A percentile compares a stretch with the other conserved stretches of the same genome.
These are phyloP conservation scores for Actinomortierella wolfii DNA, from an alignment of 371 early-diverging fungal genomes.

Conservation along the genomic window DNA sequence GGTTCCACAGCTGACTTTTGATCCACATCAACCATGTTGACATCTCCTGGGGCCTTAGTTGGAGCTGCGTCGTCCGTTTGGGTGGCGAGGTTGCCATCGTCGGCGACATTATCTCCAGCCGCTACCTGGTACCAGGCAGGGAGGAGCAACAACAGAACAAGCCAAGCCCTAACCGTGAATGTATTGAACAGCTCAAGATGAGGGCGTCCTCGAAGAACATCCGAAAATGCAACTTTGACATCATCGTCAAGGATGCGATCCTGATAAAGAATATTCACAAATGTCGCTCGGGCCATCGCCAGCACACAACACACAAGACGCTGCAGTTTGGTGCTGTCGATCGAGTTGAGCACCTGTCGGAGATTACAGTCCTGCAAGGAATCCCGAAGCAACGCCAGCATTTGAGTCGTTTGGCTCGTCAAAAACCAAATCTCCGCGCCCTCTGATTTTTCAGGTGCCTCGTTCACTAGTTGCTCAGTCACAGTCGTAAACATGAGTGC, in stretches of 20 bases:
- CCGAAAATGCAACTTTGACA: conserved; percentile 37
- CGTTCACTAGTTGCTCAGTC: conserved; percentile 25
- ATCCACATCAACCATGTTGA: conserved; percentile 10
- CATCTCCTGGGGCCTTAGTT: background rate
- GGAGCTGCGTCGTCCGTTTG: background rate
- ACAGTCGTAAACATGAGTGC: conserved; percentile 30
- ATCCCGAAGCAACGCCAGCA: conserved; percentile 23
- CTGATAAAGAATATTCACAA: conserved; percentile 41
- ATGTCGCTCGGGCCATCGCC: conserved; percentile 29
- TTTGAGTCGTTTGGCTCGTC: conserved; percentile 22
- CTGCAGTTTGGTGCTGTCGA: conserved; percentile 19
- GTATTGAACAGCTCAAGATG: conserved; percentile 42
- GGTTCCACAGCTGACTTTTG: conserved; percentile 7
- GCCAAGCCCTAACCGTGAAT: conserved; percentile 28
- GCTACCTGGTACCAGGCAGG: conserved; percentile 34
- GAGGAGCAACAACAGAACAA: conserved; percentile 29
- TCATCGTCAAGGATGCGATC: conserved; percentile 44
- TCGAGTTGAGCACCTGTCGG: conserved; percentile 1
- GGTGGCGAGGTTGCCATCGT: no score
- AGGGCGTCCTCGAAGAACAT: conserved; percentile 30
- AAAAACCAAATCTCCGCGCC: conserved; percentile 38
- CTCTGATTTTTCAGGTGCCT: conserved; percentile 29
- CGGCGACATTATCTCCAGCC: no score
- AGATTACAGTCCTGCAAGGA: conserved; percentile 23
- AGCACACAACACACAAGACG: conserved; percentile 34